Evolutionary conservation across 805 yeast genomes (phyloP).

Genomic region (Candida maltosa): DNA sequence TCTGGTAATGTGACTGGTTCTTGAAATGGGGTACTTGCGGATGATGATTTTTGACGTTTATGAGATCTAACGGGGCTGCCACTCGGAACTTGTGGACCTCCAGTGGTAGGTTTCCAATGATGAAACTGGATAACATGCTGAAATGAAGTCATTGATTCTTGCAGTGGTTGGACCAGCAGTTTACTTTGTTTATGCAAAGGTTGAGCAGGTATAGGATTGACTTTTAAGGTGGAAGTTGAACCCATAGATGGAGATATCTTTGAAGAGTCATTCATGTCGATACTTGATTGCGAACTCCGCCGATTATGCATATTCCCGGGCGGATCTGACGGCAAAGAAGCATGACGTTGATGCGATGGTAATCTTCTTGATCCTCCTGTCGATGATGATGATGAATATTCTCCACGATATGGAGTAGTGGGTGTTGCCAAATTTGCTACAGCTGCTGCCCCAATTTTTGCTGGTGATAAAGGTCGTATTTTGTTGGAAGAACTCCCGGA

Average conservation of each 20-base stretch:
- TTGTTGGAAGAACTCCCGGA: conserved; percentile 15
- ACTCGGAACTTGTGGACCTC: conserved; percentile 9
- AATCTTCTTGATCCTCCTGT: conserved; percentile 6
- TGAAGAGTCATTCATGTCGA: conserved; percentile 4
- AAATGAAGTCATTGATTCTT: conserved; percentile 43
- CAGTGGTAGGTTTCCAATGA: conserved; percentile 49
- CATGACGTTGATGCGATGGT: conserved; percentile 36
- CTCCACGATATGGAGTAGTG: conserved; percentile 24
- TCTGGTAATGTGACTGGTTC: neutral
- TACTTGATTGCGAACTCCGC: conserved; percentile 8
- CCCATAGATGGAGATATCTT: conserved; percentile 16
- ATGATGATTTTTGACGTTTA: conserved; percentile 33
- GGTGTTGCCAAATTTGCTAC: conserved; percentile 49
- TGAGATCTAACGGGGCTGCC: conserved; percentile 17
- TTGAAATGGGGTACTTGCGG: neutral
- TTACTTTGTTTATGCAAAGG: conserved; percentile 32
- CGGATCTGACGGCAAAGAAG: conserved; percentile 38
- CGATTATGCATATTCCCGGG: conserved; percentile 3
- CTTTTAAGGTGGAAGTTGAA: conserved; percentile 35
- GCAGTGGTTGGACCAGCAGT: conserved; percentile 31
- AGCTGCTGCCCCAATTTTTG: conserved; percentile 70
- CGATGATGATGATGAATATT: conserved; percentile 12
- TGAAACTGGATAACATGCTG: conserved; percentile 55
- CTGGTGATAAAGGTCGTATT: conserved; percentile 48
- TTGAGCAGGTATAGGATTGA: conserved; percentile 40